Percentiles rank a stretch among this genome's conserved stretches.
Conservation (phyloP, 2,329 filamentous ascomycete genomes). For the Metarhizium guizhouense region DNA sequence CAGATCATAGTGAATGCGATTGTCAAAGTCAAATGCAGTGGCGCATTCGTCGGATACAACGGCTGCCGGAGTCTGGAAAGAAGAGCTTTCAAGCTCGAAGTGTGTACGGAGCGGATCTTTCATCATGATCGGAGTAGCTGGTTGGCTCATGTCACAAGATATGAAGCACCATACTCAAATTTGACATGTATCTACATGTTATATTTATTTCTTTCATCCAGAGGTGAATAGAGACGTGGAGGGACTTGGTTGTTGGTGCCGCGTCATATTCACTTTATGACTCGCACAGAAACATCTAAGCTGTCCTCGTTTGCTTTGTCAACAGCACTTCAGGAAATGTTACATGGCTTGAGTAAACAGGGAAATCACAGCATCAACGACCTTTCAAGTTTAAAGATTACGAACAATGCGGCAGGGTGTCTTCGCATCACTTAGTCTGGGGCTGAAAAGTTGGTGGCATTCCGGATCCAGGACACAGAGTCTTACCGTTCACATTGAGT, state of each 20-base stretch:
- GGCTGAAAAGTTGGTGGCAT: background rate
- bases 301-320: background rate
- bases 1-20: slow-evolving; percentile 21
- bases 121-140: background rate
- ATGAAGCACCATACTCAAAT: too few species aligned
- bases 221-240: too few species aligned
- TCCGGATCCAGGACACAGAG: background rate
- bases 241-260: background rate
- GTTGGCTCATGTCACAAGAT: background rate
- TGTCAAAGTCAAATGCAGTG: slow-evolving; percentile 8
- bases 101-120: background rate
- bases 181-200: too few species aligned
- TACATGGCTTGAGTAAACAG: background rate
- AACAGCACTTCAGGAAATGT: background rate
- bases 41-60: background rate
- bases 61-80: background rate
- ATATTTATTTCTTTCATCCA: too few species aligned
- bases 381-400: background rate
- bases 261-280: background rate
- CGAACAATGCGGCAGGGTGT: background rate
- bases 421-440: background rate
- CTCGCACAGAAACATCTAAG: background rate
- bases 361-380: background rate
- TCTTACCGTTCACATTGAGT: background rate
- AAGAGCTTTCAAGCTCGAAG: background rate